Base-by-base conservation (phyloP, 805 yeast genomes). In the Candida insectalens region DNA sequence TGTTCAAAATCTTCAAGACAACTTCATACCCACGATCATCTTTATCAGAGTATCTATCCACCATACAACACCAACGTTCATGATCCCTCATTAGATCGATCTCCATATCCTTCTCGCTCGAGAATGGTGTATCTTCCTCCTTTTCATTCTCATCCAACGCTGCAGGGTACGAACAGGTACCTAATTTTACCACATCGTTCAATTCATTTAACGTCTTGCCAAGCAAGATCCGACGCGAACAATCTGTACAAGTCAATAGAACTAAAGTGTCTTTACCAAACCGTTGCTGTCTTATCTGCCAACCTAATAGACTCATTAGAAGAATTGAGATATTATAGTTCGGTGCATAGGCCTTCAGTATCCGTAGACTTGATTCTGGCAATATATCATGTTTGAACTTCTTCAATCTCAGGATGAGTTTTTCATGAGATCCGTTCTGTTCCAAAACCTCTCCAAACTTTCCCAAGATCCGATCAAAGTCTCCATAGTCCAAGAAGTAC, bases 21-120 rank as follows among this genome's bases (percentile, higher is more conserved):
- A 34, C 36, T n/a, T 37, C 34, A 30, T 47, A 51, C 1, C 56
- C 55, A 3, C 17, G 19, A 6, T 20, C n/a, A 6, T 27, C 46
- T 34, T 9, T 27, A 29, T 13, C 25, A 23, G 21, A 31, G 35
- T 12, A 36, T 16, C 27, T 34, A 14, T 45, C 45, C 33, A 13
- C 43, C 36, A 50, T 46, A 32, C 63, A 54, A 25, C 63, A 60
- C 69, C 69, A 63, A 13, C 33, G 28, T 22, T 53, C 57, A 35
- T 62, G 67, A 25, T 62, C 67, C 6, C 41, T 42, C 4, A 54
- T 27, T 3, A 60, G 33, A 35, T 62, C 49, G 13, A 60, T 44
- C 2, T 41, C 48, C 2, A 43, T 45, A 40, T 39, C 25, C 5
- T 36, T 33, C 10, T 38, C 44, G 2, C 36, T 32, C 3, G 13